phyloP scores from a whole-genome alignment of 805 yeast genomes.

The Candida gorgasii region DNA sequence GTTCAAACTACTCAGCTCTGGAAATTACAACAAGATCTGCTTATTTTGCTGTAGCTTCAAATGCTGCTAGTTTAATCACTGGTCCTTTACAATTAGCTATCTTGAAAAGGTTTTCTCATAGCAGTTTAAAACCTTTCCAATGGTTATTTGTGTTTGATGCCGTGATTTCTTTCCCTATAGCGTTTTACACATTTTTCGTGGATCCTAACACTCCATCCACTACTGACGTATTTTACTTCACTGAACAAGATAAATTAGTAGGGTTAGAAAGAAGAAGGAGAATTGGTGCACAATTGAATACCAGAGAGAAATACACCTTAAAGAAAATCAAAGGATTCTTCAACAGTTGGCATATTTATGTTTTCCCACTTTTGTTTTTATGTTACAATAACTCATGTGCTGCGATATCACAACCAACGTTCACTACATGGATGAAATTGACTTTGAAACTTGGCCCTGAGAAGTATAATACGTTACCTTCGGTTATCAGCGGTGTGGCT shows the following conservation, averaged over 20 bases:
- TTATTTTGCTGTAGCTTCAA: constrained; percentile 30
- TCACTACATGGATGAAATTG: constrained; percentile 37
- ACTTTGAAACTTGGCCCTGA: constrained; percentile 27
- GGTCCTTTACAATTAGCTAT: constrained; percentile 36
- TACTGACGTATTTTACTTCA: constrained; percentile 33
- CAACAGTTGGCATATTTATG: constrained; percentile 50
- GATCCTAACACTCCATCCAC: constrained; percentile 38
- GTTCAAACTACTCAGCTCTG: constrained; percentile 28
- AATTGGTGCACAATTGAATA: constrained; percentile 43
- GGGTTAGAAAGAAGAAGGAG: constrained; percentile 49
- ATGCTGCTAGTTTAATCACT: constrained; percentile 28
- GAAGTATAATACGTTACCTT: constrained; percentile 35
- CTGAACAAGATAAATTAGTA: constrained; percentile 35
- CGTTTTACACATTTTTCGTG: constrained; percentile 30
- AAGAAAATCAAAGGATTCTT: constrained; percentile 41
- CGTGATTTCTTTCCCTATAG: constrained; percentile 34
- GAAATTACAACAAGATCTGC: constrained; percentile 32
- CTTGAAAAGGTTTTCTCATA: constrained; percentile 23
- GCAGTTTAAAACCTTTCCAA: constrained; percentile 28
- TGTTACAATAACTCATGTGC: constrained; percentile 36
- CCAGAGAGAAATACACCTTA: constrained; percentile 42
- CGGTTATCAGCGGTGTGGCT: constrained; percentile 28
- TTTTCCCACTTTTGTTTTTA: constrained; percentile 43
- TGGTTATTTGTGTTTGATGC: constrained; percentile 39
- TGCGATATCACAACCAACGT: constrained; percentile 37